Percentiles rank a stretch among this genome's conserved stretches.
Evolutionary conservation across 2,329 filamentous ascomycete genomes (phyloP).

Genomic region (Colletotrichum horii): DNA sequence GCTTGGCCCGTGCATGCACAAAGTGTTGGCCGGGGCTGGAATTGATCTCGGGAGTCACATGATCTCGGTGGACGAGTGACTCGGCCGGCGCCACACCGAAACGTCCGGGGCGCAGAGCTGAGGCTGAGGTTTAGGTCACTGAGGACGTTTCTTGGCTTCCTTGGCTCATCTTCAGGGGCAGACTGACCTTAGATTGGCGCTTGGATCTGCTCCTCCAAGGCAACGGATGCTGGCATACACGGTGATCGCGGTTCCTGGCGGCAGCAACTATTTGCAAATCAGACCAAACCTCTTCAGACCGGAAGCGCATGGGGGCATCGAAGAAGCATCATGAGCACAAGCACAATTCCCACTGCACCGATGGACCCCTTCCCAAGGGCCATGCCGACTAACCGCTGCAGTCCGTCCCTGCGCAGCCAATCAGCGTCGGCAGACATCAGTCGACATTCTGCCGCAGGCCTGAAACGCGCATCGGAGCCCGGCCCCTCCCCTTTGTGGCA

Average conservation of each 20-base stretch:
- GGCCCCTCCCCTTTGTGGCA: slow-evolving; percentile 6
- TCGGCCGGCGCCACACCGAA: background rate
- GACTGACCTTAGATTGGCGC: background rate
- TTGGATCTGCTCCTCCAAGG: background rate
- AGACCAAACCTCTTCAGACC: background rate
- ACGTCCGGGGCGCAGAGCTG: background rate
- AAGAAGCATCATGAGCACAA: background rate
- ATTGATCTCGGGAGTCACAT: background rate
- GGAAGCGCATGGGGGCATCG: background rate
- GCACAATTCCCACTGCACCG: background rate
- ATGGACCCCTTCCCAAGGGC: slow-evolving; percentile 4
- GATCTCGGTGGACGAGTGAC: background rate
- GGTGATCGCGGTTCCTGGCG: background rate
- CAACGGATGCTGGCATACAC: background rate
- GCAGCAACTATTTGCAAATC: background rate
- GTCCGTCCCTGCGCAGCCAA: slow-evolving; percentile 7
- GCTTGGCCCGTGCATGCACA: background rate
- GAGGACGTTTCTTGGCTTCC: background rate
- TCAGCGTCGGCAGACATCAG: slow-evolving; percentile 15
- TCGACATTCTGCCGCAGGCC: slow-evolving; percentile 28
- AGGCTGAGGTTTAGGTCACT: background rate
- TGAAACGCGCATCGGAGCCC: slow-evolving; percentile 18
- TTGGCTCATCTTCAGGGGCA: background rate
- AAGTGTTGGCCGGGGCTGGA: background rate
- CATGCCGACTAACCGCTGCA: slow-evolving; percentile 18